These are phyloP conservation scores for Coemansia aciculifera DNA, from an alignment of 192 early-diverging fungal species.

Conservation along the genomic window DNA sequence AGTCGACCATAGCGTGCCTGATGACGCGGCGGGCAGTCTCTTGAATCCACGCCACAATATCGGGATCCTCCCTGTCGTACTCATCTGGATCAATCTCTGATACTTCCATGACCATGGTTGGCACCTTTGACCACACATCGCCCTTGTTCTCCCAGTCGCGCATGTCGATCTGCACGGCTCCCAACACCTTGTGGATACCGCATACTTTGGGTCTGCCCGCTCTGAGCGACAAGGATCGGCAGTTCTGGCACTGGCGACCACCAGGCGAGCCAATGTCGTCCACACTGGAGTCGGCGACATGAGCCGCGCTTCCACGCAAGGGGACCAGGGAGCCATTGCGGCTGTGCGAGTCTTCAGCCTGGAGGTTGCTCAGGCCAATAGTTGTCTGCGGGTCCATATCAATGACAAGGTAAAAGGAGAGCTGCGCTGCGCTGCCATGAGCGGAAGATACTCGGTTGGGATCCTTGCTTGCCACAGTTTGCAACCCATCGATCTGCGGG, in stretches of 20 bases:
- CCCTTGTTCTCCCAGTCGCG: conserved; percentile 57
- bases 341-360: conserved; percentile 24
- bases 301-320: conserved; percentile 9
- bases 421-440: conserved; percentile 15
- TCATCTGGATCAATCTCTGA: conserved; percentile 48
- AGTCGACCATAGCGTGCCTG: conserved; percentile 32
- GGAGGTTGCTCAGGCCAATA: conserved; percentile 25
- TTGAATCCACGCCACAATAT: conserved; percentile 47
- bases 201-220: conserved; percentile 19
- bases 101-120: conserved; percentile 51
- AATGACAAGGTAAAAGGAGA: conserved; percentile 49
- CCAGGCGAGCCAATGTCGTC: conserved; percentile 1
- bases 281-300: not conserved
- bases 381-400: conserved; percentile 57
- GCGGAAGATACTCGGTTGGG: not conserved
- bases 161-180: conserved; percentile 44
- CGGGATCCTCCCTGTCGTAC: conserved; percentile 51
- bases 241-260: conserved; percentile 29
- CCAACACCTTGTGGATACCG: conserved; percentile 39
- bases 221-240: conserved; percentile 14
- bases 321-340: conserved; percentile 49
- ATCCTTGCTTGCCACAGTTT: not conserved
- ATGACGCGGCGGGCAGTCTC: conserved; percentile 39
- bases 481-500: conserved; percentile 26
- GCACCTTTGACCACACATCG: conserved; percentile 50